Base-by-base conservation (phyloP, 306 rosid genomes). In the Rosa persica region DNA sequence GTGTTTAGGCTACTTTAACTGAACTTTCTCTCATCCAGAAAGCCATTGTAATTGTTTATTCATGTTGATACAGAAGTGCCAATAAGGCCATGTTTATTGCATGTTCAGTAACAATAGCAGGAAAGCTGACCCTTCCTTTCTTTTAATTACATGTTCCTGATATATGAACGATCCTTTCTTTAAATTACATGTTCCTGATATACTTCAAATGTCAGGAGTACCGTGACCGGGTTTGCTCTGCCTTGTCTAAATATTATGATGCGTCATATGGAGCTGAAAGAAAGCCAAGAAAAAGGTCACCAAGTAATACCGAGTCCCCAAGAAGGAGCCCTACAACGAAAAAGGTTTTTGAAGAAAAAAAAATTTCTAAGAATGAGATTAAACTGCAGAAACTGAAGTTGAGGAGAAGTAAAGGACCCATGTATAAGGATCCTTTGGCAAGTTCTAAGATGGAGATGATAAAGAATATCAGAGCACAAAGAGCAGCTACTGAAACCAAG, bases 391-490 rank as follows among this genome's bases (percentile, higher is more conserved):
- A 76, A 19, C n/a, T 48, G 70, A 77, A 25, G 76, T 46, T 68
- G 66, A 87, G 85, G 86, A 90, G 83, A 88, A 83, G 82, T 57
- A 87, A 77, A 68, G 81, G 87, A 80, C 97, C 96, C 30, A 80
- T 70, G 78, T 93, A 86, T 82, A 95, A 89, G 86, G 99, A 95
- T 87, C 99, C 99, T 77, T 68, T 89, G 78, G 96, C 83, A 47
- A 86, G 90, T 81, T 93, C 93, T 11, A 95, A 95, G 87, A 92
- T 95, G 85, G 93, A 91, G 87, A 91, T 95, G 98, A 86, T 95
- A 80, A 93, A 85, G 76, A 93, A 83, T 57, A 85, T 95, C 80
- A 86, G 99, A 86, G 98, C 97, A 74, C 87, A 90, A 83, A 87
- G 99, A 80, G 92, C 92, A 70, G 81, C 86, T 23, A 81, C 73